Conservation (phyloP, 2,329 filamentous ascomycete species). For the Thelonectria rubi region DNA sequence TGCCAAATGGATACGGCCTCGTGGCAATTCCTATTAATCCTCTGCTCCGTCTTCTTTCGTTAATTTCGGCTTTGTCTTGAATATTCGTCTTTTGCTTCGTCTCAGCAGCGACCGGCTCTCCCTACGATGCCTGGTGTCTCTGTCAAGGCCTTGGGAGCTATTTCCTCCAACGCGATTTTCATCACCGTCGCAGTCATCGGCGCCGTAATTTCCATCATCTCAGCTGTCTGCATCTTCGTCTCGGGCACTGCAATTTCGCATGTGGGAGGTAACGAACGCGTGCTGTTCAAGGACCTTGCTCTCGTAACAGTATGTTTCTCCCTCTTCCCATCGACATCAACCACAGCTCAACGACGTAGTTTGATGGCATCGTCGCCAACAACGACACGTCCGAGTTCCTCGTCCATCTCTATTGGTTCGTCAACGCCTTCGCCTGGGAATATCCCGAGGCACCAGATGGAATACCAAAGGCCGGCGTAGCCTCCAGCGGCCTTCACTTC, state of each 20-base stretch:
- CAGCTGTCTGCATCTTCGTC: conserved; percentile 33
- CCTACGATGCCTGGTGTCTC: conserved; percentile 25
- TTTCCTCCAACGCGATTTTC: conserved; percentile 30
- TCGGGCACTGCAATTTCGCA: conserved; percentile 36
- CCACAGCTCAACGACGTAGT: conserved; percentile 22
- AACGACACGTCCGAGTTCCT: conserved; percentile 40
- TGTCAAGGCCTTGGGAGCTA: neutral
- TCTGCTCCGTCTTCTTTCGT: conserved; percentile 1
- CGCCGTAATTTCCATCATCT: conserved; percentile 33
- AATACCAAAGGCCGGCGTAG: conserved; percentile 37
- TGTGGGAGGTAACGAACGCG: conserved; percentile 23
- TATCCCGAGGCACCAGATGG: conserved; percentile 38
- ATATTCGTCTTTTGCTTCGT: conserved; percentile 1
- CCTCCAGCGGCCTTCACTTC: conserved; percentile 28
- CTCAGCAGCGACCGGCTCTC: neutral
- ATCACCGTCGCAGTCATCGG: conserved; percentile 33
- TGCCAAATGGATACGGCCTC: conserved; percentile 7
- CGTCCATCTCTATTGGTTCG: conserved; percentile 41
- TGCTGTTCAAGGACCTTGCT: conserved; percentile 37
- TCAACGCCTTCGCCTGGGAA: conserved; percentile 40
- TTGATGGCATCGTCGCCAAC: conserved; percentile 40
- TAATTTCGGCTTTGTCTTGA: conserved; percentile 1
- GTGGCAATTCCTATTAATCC: neutral
- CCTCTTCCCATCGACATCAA: neutral
- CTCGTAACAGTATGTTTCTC: conserved; percentile 37